These are phyloP conservation scores for Coemansia sp. DNA, from an alignment of 192 early-diverging fungal species.

Conservation along the genomic window DNA sequence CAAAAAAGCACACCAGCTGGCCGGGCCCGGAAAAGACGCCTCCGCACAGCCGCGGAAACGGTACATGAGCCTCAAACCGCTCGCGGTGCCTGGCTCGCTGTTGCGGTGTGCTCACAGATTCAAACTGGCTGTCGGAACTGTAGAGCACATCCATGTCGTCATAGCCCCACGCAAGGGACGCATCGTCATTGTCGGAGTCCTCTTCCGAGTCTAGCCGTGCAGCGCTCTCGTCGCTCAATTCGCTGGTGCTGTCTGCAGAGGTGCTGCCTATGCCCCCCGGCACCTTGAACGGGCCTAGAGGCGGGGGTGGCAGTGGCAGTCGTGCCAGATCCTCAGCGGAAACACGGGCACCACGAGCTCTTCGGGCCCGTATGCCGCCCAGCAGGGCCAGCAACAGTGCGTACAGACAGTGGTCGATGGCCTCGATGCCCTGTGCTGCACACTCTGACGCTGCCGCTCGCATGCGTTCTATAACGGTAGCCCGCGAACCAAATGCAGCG, in stretches of 20 bases:
- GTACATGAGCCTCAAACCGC: slow-evolving; percentile 32
- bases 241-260: slow-evolving; percentile 3
- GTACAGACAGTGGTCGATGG: slow-evolving; percentile 38
- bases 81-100: slow-evolving; percentile 37
- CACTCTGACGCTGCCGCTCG: slow-evolving; percentile 15
- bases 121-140: slow-evolving; percentile 9
- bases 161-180: slow-evolving; percentile 3
- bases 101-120: slow-evolving; percentile 5
- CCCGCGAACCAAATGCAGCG: slow-evolving; percentile 8
- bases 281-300: slow-evolving; percentile 2
- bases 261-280: neutral
- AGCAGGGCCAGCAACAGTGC: slow-evolving; percentile 18
- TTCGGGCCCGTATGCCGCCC: slow-evolving; percentile 12
- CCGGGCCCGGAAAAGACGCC: slow-evolving; percentile 49
- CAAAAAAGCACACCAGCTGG: slow-evolving; percentile 48
- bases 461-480: neutral
- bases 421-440: slow-evolving; percentile 17
- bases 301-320: slow-evolving; percentile 27
- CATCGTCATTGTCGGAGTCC: slow-evolving; percentile 11
- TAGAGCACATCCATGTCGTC: slow-evolving; percentile 19
- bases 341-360: neutral
- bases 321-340: slow-evolving; percentile 28
- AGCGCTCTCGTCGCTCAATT: neutral
- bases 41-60: slow-evolving; percentile 55
- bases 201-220: neutral